Evolutionary conservation across 2,329 filamentous ascomycete genomes (phyloP).

Genomic region (Botryosphaeria agaves): DNA sequence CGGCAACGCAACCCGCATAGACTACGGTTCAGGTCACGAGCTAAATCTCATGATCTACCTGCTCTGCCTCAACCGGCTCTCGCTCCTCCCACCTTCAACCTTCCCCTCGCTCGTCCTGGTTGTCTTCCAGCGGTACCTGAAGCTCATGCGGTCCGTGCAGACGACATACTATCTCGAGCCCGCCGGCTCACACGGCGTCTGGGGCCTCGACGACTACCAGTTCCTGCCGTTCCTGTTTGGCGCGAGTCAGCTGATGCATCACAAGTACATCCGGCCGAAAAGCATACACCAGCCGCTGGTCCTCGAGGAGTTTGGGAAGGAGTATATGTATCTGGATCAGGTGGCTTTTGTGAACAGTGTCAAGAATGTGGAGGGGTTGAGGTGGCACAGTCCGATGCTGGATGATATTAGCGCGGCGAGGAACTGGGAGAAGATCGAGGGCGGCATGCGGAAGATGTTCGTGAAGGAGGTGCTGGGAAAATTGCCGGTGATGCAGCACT

Average conservation of each 20-base stretch:
- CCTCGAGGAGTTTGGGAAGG: slow-evolving; percentile 66
- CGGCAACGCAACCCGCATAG: slow-evolving; percentile 72
- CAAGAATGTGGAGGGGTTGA: slow-evolving; percentile 83
- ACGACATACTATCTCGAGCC: slow-evolving; percentile 92
- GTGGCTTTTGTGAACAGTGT: slow-evolving; percentile 89
- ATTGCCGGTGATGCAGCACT: slow-evolving; percentile 96
- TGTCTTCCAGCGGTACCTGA: slow-evolving; percentile 69
- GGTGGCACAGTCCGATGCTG: slow-evolving; percentile 97
- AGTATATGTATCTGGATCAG: slow-evolving; percentile 85
- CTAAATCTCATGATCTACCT: slow-evolving; percentile 96
- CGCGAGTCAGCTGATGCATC: slow-evolving; percentile 42
- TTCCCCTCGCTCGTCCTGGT: slow-evolving; percentile 60
- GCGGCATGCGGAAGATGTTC: slow-evolving; percentile 95
- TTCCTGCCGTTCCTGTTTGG: slow-evolving; percentile 36
- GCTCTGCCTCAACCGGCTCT: slow-evolving; percentile 75
- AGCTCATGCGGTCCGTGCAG: slow-evolving; percentile 75
- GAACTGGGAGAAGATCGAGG: slow-evolving; percentile 83
- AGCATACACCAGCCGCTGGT: slow-evolving; percentile 73
- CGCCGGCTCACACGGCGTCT: slow-evolving; percentile 33
- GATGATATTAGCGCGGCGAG: slow-evolving; percentile 90
- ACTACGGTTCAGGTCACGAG: slow-evolving; percentile 95
- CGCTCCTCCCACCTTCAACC: slow-evolving; percentile 42
- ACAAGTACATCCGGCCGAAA: slow-evolving; percentile 36
- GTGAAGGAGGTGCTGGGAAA: slow-evolving; percentile 83
- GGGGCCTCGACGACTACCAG: slow-evolving; percentile 36